phyloP scores from a whole-genome alignment of 306 rosid species.

The Prunus salicina region DNA sequence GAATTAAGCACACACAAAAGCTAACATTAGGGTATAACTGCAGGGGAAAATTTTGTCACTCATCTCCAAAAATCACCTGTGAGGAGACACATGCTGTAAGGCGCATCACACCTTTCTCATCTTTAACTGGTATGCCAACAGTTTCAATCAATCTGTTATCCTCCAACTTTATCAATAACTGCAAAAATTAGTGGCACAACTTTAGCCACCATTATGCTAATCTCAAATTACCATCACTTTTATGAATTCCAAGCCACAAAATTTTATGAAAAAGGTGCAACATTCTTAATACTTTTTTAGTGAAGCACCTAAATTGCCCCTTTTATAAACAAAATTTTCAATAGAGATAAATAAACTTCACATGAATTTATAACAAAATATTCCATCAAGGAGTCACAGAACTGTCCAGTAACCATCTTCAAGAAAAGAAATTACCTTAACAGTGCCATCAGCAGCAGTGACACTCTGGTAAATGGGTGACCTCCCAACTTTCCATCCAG shows the following conservation, averaged over 20 bases:
- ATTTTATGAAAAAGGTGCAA: neutral
- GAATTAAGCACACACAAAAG: neutral
- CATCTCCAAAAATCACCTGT: constrained; percentile 53
- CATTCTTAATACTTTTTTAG: neutral
- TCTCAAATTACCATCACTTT: neutral
- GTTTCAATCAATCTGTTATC: constrained; percentile 93
- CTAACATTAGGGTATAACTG: constrained; percentile 15
- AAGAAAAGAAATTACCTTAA: constrained; percentile 50
- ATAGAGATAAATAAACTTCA: neutral
- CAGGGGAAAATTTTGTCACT: neutral
- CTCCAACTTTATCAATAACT: constrained; percentile 85
- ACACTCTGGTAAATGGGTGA: constrained; percentile 65
- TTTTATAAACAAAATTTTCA: neutral
- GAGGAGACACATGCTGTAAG: constrained; percentile 98
- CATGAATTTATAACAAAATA: neutral
- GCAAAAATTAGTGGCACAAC: constrained; percentile 29
- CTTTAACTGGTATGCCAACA: constrained; percentile 88
- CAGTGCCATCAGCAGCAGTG: constrained; percentile 87
- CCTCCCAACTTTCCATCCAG: constrained; percentile 94
- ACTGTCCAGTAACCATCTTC: neutral
- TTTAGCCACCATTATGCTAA: neutral
- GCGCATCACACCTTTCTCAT: constrained; percentile 53
- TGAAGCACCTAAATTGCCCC: neutral
- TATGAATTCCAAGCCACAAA: neutral
- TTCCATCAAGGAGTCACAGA: neutral